Evolutionary conservation across 1,139 yeast genomes (phyloP).

Genomic region (Trichomonascaceae sp.): DNA sequence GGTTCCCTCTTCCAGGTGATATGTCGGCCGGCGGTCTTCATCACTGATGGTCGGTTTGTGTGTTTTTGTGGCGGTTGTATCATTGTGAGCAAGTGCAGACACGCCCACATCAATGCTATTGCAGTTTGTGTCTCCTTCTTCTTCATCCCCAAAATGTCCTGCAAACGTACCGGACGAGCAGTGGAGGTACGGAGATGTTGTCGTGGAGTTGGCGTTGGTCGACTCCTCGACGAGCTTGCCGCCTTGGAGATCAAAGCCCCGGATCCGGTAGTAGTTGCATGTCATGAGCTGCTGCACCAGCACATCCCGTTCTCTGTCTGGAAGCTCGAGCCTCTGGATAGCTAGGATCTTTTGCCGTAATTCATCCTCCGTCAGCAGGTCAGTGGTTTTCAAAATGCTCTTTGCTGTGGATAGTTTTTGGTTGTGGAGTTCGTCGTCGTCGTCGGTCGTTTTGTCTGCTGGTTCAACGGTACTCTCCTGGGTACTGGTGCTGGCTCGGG

Average conservation of each 20-base stretch:
- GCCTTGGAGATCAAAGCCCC: constrained; percentile 6
- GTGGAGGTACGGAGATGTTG: too few species aligned
- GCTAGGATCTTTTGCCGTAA: constrained; percentile 43
- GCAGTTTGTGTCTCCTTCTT: constrained; percentile 4
- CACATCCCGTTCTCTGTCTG: constrained; percentile 45
- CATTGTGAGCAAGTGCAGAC: too few species aligned
- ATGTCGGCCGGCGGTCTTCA: too few species aligned
- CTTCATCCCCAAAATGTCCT: constrained; percentile 4
- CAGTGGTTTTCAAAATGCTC: constrained; percentile 2
- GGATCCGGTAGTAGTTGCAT: constrained; percentile 44
- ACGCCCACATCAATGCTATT: too few species aligned
- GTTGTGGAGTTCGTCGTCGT: constrained; percentile 3
- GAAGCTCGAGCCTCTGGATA: constrained; percentile 37
- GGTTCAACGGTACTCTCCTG: constrained; percentile 3
- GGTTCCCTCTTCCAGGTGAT: too few species aligned
- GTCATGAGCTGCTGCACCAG: constrained; percentile 68
- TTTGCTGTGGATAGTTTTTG: constrained; percentile 1
- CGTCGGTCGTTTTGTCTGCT: constrained; percentile 2
- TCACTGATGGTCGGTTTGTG: too few species aligned
- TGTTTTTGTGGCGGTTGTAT: too few species aligned
- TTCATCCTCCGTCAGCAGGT: constrained; percentile 11
- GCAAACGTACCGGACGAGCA: too few species aligned
- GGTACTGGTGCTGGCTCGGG: background rate
- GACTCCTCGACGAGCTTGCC: background rate
- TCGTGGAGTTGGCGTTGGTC: too few species aligned